phyloP scores from a whole-genome alignment of 140 eudicot species.

The Senecio squalidus region DNA sequence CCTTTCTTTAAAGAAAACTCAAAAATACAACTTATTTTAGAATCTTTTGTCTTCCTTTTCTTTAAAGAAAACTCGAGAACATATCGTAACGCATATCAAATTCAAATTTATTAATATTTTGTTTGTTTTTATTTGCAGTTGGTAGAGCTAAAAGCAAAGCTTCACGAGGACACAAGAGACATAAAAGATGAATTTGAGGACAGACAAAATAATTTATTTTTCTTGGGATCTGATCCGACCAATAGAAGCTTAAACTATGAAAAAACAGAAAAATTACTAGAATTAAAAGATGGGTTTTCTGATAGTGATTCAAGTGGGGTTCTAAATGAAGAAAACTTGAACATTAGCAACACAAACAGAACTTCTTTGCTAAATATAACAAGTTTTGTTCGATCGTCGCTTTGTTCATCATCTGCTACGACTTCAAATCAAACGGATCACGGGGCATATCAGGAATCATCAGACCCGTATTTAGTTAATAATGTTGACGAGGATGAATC shows the following conservation, averaged over 20 bases:
- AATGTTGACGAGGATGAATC: slow-evolving; percentile 41
- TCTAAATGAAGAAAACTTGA: slow-evolving; percentile 36
- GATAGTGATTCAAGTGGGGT: slow-evolving; percentile 48
- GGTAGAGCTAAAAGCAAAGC: slow-evolving; percentile 45
- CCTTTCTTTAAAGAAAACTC: no score
- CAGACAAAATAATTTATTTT: slow-evolving; percentile 19
- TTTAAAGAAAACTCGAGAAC: no score
- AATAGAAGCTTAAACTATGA: slow-evolving; percentile 26
- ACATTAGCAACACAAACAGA: slow-evolving; percentile 15
- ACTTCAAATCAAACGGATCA: slow-evolving; percentile 19
- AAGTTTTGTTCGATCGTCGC: slow-evolving; percentile 17
- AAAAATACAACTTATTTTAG: no score
- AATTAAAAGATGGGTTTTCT: slow-evolving; percentile 37
- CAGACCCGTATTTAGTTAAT: slow-evolving; percentile 29
- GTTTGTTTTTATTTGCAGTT: slow-evolving; percentile 28
- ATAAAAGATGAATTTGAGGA: slow-evolving; percentile 20
- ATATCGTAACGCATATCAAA: no score
- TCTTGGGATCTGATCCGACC: slow-evolving; percentile 37
- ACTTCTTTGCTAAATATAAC: slow-evolving; percentile 14
- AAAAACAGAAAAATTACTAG: slow-evolving; percentile 15
- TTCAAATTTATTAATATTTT: slow-evolving; percentile 4
- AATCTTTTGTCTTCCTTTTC: no score
- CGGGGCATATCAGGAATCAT: slow-evolving; percentile 27
- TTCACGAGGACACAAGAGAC: slow-evolving; percentile 35
- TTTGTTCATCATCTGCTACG: slow-evolving; percentile 26